phyloP scores from a whole-genome alignment of 768 basidiomycete species.

The Lentinula detonsa region DNA sequence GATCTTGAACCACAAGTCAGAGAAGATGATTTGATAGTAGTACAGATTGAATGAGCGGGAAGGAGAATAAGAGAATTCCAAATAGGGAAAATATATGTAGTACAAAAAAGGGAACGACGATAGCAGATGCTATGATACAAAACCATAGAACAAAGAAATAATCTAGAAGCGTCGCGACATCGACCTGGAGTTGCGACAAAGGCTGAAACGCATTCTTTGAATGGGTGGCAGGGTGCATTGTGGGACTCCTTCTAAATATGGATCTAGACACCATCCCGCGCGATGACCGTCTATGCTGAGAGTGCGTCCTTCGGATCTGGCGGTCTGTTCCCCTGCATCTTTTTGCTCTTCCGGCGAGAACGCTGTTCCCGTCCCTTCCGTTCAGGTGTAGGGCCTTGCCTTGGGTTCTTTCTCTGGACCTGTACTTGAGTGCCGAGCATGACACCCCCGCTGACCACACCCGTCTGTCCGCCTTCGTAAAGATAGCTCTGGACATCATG shows the following conservation, averaged over 20 bases:
- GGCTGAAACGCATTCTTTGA: background rate
- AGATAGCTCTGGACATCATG: slow-evolving; percentile 8
- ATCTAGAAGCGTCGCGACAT: background rate
- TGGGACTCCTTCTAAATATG: background rate
- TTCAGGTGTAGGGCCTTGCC: background rate
- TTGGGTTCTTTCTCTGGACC: background rate
- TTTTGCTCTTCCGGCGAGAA: background rate
- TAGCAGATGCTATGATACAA: background rate
- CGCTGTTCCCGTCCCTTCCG: background rate
- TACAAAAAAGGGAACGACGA: background rate
- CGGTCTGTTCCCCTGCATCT: background rate
- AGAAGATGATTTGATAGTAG: background rate
- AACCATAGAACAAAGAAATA: background rate
- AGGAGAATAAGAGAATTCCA: background rate
- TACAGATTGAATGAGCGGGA: background rate
- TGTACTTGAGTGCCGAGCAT: slow-evolving; percentile 8
- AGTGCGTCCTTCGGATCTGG: background rate
- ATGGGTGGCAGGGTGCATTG: background rate
- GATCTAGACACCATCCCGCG: background rate
- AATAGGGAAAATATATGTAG: background rate
- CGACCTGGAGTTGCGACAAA: background rate
- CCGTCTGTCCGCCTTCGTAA: slow-evolving; percentile 10
- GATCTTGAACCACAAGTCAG: too few relatives aligned
- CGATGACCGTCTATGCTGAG: background rate
- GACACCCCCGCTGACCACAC: slow-evolving; percentile 11